These are phyloP conservation scores for Teunomyces aglyptinius DNA, from an alignment of 805 yeast genomes.

Conservation along the genomic window DNA sequence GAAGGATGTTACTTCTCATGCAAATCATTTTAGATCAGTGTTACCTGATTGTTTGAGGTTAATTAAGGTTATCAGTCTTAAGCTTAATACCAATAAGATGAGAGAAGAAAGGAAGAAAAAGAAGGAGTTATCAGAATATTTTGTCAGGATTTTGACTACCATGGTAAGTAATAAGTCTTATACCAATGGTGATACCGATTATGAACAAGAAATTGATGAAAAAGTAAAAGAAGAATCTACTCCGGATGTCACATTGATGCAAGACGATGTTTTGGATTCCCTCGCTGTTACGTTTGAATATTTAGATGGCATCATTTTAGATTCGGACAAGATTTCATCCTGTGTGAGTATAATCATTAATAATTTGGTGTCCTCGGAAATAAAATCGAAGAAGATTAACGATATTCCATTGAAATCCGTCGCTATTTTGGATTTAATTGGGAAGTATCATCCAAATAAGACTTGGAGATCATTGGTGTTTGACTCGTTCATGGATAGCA, in stretches of 20 bases:
- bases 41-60: conserved; percentile 55
- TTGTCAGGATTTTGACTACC: conserved; percentile 27
- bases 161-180: conserved; percentile 8
- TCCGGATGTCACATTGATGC: conserved; percentile 15
- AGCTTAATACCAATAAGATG: conserved; percentile 55
- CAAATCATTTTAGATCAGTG: conserved; percentile 45
- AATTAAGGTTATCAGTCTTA: conserved; percentile 50
- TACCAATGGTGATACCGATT: conserved; percentile 13
- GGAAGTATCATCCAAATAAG: conserved; percentile 38
- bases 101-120: conserved; percentile 62
- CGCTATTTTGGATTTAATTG: conserved; percentile 41
- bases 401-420: conserved; percentile 43
- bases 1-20: conserved; percentile 53
- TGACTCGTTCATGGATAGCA: conserved; percentile 63
- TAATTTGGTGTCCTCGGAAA: conserved; percentile 52
- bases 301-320: conserved; percentile 46
- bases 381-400: conserved; percentile 43
- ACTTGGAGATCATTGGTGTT: conserved; percentile 62
- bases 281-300: conserved; percentile 29
- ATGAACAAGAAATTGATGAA: conserved; percentile 11
- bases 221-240: conserved; percentile 10
- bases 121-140: conserved; percentile 50
- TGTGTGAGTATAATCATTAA: conserved; percentile 52
- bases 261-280: conserved; percentile 46
- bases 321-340: conserved; percentile 57